A percentile compares a stretch with the other conserved stretches of the same genome.
phyloP scores from a whole-genome alignment of 2,329 filamentous ascomycete species.

The Knufia fluminis region DNA sequence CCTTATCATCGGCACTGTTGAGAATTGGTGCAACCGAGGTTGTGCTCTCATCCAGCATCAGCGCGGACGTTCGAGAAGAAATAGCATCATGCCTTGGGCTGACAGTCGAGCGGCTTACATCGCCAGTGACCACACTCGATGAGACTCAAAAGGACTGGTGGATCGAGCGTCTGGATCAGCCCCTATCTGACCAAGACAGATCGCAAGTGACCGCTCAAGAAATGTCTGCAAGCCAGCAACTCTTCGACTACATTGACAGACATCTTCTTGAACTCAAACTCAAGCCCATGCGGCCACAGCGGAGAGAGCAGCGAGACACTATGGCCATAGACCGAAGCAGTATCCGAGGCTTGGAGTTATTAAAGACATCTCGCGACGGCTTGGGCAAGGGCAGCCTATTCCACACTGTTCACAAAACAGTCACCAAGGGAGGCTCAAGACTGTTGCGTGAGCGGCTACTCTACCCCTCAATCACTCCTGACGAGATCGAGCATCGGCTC shows the following conservation, averaged over 20 bases:
- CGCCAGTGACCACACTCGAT: slow-evolving; percentile 44
- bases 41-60: slow-evolving; percentile 59
- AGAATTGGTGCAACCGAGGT: slow-evolving; percentile 79
- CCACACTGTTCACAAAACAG: slow-evolving; percentile 79
- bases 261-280: slow-evolving; percentile 68
- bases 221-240: slow-evolving; percentile 62
- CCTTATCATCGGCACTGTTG: slow-evolving; percentile 70
- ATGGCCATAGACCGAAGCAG: slow-evolving; percentile 92
- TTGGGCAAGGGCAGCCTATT: slow-evolving; percentile 72
- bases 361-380: slow-evolving; percentile 74
- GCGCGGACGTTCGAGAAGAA: slow-evolving; percentile 49
- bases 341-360: slow-evolving; percentile 78
- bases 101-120: slow-evolving; percentile 68
- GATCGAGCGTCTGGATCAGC: slow-evolving; percentile 66
- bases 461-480: slow-evolving; percentile 77
- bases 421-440: slow-evolving; percentile 82
- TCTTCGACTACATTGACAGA: slow-evolving; percentile 77
- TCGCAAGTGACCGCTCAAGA: slow-evolving; percentile 58
- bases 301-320: slow-evolving; percentile 62
- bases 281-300: slow-evolving; percentile 72
- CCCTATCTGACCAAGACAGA: slow-evolving; percentile 47
- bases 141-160: slow-evolving; percentile 53
- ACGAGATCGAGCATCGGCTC: slow-evolving; percentile 67
- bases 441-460: slow-evolving; percentile 77
- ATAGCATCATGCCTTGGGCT: slow-evolving; percentile 62